Evolutionary conservation across 495 filamentous ascomycete genomes (phyloP), one percentile per base, ranked within the genome.

Genomic region (Hypomontagnella monticulosa): DNA sequence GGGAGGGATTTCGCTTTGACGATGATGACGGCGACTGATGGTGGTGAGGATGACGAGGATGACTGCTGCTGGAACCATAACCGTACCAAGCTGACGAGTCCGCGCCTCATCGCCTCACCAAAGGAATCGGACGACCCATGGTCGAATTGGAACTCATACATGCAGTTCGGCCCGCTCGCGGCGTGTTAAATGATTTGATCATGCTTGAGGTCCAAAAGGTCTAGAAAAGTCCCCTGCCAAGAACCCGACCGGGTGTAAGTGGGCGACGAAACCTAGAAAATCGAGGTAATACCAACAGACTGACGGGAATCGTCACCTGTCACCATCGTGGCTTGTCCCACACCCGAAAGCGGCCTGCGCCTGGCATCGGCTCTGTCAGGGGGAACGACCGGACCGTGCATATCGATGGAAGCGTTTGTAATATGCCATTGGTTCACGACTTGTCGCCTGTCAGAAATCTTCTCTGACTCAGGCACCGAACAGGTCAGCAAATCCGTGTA

Each of bases 141-240:
- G 11, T 43, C 54, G 49, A 60, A 41, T 56, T 40, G 46, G 49
- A 64, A 63, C 18, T 15, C 14, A 30, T 3, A 27, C 6, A 3
- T 6, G 14, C 23, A 60, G 53, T 57, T 63, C 60, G 66, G 66
- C 32, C 66, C 55, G 50, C 53, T 51, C 56, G 53, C 44, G 60
- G 55, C 42, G 56, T 48, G 56, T 10, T 69, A 33, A 64, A 52
- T 50, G 49, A 68, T 57, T 57, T 55, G 49, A 68, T 57, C 65
- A 68, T 55, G 47, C 38, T 33, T 41, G 41, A 36, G 38, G 46
- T 51, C 50, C 30, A 59, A 46, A 47, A 36, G 38, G 46, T 51
- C 50, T 33, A 59, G 51, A 47, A 57, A 10, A 44, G 27, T 57
- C 60, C 60, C 66, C 56, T 63, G 66, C 66, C 60, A 64, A 64